A percentile compares a stretch with the other conserved stretches of the same genome.
Evolutionary conservation across 148 eudicot genomes (phyloP).

Genomic region (Linanthus parryae): DNA sequence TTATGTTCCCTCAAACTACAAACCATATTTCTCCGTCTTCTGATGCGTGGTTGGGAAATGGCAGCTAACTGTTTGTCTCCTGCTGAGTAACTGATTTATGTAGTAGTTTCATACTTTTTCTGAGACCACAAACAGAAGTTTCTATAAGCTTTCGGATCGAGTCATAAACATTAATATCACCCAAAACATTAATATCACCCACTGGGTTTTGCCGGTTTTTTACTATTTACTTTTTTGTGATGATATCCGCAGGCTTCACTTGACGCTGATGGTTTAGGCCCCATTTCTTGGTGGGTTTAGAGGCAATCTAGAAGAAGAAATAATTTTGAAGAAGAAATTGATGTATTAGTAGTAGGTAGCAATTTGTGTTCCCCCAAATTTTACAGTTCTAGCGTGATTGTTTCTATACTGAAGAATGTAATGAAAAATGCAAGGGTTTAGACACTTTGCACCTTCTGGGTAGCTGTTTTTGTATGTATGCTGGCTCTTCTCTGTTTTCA

Average conservation of each 20-base stretch:
- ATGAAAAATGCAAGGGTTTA: background rate
- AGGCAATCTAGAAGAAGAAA: too few species aligned
- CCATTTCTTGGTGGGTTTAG: constrained; percentile 70
- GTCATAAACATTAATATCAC: background rate
- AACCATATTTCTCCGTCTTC: too few species aligned
- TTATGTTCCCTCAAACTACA: too few species aligned
- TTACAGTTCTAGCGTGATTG: background rate
- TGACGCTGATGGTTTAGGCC: constrained; percentile 66
- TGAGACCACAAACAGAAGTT: background rate
- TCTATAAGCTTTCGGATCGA: background rate
- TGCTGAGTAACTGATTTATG: background rate
- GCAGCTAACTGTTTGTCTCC: background rate
- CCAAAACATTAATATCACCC: background rate
- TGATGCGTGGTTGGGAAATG: too few species aligned
- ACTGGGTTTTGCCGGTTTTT: background rate
- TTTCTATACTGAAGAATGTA: background rate
- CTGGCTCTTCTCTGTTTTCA: background rate
- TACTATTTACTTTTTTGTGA: background rate
- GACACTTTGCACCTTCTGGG: background rate
- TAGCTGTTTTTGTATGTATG: background rate
- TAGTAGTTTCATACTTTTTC: background rate
- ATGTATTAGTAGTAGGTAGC: background rate
- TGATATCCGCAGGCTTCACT: constrained; percentile 49
- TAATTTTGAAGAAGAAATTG: background rate
- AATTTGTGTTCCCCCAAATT: background rate